These are phyloP conservation scores for Fomitopsis serialis DNA, from an alignment of 768 basidiomycete species.

Conservation along the genomic window DNA sequence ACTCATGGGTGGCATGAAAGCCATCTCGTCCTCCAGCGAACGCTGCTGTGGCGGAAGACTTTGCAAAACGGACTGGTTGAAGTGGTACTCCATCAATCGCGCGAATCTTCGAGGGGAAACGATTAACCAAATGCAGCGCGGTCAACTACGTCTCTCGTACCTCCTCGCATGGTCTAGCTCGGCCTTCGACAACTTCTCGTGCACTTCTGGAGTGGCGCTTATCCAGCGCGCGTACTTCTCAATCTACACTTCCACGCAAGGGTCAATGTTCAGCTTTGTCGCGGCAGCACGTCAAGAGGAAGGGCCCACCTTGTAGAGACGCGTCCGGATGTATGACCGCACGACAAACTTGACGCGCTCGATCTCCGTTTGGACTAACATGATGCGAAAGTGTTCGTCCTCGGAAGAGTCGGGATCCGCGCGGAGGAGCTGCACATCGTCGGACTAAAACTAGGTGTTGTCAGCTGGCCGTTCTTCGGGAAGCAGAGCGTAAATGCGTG, in stretches of 20 bases:
- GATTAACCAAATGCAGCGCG: neutral
- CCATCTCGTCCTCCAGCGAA: conserved; percentile 67
- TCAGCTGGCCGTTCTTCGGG: conserved; percentile 2
- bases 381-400: conserved; percentile 89
- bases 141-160: conserved; percentile 31
- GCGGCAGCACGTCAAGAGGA: too few relatives aligned
- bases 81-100: conserved; percentile 70
- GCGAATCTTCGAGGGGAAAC: conserved; percentile 51
- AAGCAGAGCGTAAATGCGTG: too few relatives aligned
- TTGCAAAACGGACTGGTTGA: conserved; percentile 75
- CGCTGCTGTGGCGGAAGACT: conserved; percentile 74
- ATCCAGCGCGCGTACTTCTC: conserved; percentile 86
- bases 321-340: conserved; percentile 81
- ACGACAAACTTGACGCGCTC: conserved; percentile 93
- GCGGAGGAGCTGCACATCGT: conserved; percentile 69
- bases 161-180: conserved; percentile 79
- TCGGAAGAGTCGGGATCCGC: conserved; percentile 82
- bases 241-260: conserved; percentile 45
- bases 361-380: conserved; percentile 91
- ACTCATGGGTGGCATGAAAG: conserved; percentile 76
- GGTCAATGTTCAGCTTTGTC: too few relatives aligned
- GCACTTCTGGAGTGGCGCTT: conserved; percentile 60
- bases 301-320: conserved; percentile 71
- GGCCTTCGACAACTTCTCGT: conserved; percentile 74
- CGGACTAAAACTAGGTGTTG: conserved; percentile 46